A percentile compares a stretch with the other conserved stretches of the same genome.
Evolutionary conservation across 2,329 filamentous ascomycete genomes (phyloP).

Genomic region (Talaromyces sp.): DNA sequence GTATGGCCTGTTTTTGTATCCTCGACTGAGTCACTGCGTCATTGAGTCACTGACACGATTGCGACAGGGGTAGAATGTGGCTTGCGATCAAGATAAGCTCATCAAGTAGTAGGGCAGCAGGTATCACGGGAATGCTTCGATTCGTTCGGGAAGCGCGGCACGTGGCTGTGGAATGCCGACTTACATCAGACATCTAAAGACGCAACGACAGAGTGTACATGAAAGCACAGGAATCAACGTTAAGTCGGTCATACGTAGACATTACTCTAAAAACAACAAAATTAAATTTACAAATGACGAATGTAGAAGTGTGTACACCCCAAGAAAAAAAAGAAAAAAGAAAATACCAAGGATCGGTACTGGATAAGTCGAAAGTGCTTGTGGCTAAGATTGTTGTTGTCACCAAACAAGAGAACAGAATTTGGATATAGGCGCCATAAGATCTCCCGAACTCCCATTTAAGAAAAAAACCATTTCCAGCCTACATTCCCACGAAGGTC

Average conservation of each 20-base stretch:
- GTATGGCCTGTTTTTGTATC: too few relatives aligned
- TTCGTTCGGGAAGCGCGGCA: not conserved
- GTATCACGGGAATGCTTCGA: not conserved
- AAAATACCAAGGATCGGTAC: not conserved
- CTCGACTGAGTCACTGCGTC: too few relatives aligned
- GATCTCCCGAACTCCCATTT: not conserved
- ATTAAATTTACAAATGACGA: not conserved
- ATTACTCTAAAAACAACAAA: not conserved
- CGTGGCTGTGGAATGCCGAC: not conserved
- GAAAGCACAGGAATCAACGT: too few relatives aligned
- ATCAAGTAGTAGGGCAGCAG: not conserved
- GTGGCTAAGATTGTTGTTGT: not conserved
- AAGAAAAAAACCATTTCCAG: not conserved
- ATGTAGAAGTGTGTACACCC: not conserved
- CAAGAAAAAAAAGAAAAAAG: not conserved
- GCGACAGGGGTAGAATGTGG: too few relatives aligned
- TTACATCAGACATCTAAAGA: too few relatives aligned
- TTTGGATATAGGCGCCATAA: not conserved
- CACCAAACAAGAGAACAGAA: not conserved
- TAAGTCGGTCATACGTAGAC: not conserved
- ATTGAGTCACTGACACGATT: too few relatives aligned
- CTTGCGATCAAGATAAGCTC: not conserved
- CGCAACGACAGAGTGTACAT: too few relatives aligned
- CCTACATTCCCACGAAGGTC: not conserved
- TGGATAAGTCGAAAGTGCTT: not conserved